phyloP scores from a whole-genome alignment of 345 rosid genomes.

The Lepidium africanum region DNA sequence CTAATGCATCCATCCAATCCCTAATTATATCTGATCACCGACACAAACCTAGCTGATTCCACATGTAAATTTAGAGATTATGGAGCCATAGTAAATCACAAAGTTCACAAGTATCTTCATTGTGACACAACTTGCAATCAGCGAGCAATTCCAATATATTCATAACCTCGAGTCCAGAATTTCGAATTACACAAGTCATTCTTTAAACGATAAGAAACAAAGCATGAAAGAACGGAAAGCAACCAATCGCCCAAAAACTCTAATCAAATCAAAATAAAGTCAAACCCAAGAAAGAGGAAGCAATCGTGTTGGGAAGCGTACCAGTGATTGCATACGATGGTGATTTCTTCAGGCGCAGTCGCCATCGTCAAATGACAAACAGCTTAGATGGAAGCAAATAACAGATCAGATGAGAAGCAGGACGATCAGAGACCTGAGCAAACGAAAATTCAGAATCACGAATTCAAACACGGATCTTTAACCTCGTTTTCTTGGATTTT shows the following conservation, averaged over 20 bases:
- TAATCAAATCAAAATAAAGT: not conserved
- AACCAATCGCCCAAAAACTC: not conserved
- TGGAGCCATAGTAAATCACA: not conserved
- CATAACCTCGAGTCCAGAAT: not conserved
- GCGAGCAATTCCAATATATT: not conserved
- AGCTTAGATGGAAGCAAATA: not conserved
- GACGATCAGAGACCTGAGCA: not conserved
- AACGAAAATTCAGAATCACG: not conserved
- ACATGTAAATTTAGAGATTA: not conserved
- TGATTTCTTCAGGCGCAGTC: conserved; percentile 50
- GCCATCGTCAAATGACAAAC: conserved; percentile 37
- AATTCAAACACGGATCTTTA: conserved; percentile 5
- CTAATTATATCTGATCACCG: not conserved
- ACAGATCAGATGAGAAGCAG: not conserved
- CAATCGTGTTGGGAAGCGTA: conserved; percentile 13
- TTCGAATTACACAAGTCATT: not conserved
- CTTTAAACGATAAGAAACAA: not conserved
- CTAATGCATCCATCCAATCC: not conserved
- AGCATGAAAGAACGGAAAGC: not conserved
- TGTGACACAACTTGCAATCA: not conserved
- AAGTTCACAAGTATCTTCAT: conserved; percentile 6
- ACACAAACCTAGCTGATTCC: not conserved
- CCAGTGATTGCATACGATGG: conserved; percentile 81
- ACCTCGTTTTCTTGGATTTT: conserved; percentile 13
- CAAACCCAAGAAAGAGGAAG: not conserved